These are phyloP conservation scores for Neurospora crassa DNA, from an alignment of 2,329 filamentous ascomycete genomes.

Conservation along the genomic window DNA sequence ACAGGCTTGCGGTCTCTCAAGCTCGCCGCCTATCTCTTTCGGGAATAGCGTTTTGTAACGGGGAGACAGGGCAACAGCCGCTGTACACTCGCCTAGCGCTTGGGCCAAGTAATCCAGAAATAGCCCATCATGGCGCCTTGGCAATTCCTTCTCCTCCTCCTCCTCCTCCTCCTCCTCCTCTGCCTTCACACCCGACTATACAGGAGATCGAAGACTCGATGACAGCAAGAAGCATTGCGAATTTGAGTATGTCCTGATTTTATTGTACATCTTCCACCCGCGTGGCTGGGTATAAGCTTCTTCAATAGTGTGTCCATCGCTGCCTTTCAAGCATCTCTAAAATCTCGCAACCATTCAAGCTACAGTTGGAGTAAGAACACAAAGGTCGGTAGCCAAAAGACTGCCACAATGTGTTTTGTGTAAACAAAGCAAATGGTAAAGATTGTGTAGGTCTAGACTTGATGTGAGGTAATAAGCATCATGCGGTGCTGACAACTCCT, in stretches of 20 bases:
- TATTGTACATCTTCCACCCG: not conserved
- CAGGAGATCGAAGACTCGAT: not conserved
- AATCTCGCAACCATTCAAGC: not conserved
- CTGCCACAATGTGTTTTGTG: not conserved
- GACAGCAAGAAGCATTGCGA: not conserved
- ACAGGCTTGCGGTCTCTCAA: not conserved
- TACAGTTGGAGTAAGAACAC: not conserved
- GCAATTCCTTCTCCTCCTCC: not conserved
- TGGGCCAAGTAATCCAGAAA: not conserved
- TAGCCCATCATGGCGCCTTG: not conserved
- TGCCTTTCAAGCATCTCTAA: not conserved
- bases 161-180: not conserved
- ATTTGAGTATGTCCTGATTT: not conserved
- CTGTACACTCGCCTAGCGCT: not conserved
- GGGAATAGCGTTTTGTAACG: not conserved
- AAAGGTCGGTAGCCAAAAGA: not conserved
- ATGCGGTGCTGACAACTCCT: not conserved
- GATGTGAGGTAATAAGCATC: not conserved
- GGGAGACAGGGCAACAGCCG: not conserved
- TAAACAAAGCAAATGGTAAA: not conserved
- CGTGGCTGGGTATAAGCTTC: not conserved
- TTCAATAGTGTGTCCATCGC: not conserved
- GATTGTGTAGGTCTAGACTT: not conserved
- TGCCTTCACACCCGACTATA: not conserved
- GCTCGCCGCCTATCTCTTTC: not conserved